Evolutionary conservation across 257 asterid species (phyloP).

Genomic region (Buddleja alternifolia): DNA sequence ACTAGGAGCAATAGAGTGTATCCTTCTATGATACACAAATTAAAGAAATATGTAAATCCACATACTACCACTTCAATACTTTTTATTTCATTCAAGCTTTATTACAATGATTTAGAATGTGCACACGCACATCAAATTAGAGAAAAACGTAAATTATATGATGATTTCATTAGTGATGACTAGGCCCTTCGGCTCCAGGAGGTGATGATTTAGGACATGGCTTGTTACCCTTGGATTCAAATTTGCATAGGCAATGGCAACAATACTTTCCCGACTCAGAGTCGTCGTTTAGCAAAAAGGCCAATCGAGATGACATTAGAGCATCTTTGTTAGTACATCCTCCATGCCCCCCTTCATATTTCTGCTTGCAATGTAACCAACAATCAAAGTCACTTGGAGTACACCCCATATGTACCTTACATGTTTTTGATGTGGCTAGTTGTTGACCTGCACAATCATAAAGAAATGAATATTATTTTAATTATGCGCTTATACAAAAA

Average conservation of each 20-base stretch:
- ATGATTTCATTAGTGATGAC: too few species aligned
- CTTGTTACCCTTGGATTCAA: background rate
- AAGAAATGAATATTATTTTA: background rate
- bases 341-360: background rate
- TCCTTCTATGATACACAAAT: too few species aligned
- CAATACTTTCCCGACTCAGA: background rate
- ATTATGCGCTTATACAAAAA: too few species aligned
- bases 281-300: background rate
- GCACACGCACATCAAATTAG: too few species aligned
- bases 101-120: too few species aligned
- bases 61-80: too few species aligned
- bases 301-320: background rate
- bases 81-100: too few species aligned
- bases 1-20: too few species aligned
- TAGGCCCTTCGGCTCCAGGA: too few species aligned
- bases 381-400: background rate
- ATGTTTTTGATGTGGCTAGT: background rate
- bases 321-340: slow-evolving; percentile 2
- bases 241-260: slow-evolving; percentile 4
- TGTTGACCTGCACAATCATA: background rate
- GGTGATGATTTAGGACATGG: background rate
- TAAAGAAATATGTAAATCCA: too few species aligned
- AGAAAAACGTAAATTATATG: too few species aligned
- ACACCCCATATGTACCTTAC: background rate
- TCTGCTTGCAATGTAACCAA: slow-evolving; percentile 1